phyloP scores from a whole-genome alignment of 371 early-diverging fungal species.

The Mucor lusitanicus region DNA sequence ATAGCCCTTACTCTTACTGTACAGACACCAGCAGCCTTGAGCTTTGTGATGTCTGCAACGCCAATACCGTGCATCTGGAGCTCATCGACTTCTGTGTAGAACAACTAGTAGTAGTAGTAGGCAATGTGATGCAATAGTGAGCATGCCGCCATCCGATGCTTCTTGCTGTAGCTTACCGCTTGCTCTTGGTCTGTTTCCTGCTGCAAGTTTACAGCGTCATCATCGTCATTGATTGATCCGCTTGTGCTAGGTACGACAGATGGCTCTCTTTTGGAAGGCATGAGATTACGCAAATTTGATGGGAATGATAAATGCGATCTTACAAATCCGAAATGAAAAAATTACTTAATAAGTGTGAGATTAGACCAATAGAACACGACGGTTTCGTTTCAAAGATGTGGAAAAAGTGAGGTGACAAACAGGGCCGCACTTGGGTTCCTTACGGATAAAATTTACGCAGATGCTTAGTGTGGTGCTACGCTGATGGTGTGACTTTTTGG shows the following conservation, averaged over 20 bases:
- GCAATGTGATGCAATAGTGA: neutral
- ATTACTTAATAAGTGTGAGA: neutral
- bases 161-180: neutral
- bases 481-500: conserved; percentile 17
- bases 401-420: conserved; percentile 14
- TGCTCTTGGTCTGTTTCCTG: conserved; percentile 6
- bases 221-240: neutral
- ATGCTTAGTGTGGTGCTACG: neutral
- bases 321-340: neutral
- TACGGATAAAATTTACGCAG: neutral
- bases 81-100: conserved; percentile 53
- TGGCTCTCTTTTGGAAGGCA: conserved; percentile 24
- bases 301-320: neutral
- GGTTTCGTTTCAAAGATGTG: neutral
- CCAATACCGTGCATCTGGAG: conserved; percentile 69
- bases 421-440: neutral
- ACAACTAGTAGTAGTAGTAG: too few relatives aligned
- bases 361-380: neutral
- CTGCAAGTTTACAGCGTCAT: neutral
- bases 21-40: conserved; percentile 81
- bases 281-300: neutral
- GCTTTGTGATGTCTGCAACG: conserved; percentile 78
- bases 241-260: conserved; percentile 7
- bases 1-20: conserved; percentile 54
- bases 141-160: neutral